These are phyloP conservation scores for Citrullus amarus DNA, from an alignment of 306 rosid species.

Conservation along the genomic window DNA sequence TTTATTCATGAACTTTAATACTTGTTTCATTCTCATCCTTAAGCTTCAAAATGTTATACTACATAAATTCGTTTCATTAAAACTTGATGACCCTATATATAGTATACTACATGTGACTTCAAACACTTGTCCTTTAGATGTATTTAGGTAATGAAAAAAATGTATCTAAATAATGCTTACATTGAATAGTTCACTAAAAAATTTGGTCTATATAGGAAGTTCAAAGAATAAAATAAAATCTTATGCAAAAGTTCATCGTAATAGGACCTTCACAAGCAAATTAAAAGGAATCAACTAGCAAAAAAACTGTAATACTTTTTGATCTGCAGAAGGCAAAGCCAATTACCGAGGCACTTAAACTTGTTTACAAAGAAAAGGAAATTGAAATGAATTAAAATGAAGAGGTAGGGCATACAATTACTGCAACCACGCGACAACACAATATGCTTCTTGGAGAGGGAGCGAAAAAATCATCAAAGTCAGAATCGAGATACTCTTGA, in stretches of 20 bases:
- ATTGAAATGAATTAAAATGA: neutral
- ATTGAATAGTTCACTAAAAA: too few species aligned
- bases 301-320: neutral
- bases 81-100: neutral
- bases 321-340: neutral
- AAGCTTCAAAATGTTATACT: neutral
- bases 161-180: neutral
- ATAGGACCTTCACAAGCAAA: neutral
- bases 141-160: neutral
- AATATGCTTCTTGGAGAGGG: constrained; percentile 37
- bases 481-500: constrained; percentile 29
- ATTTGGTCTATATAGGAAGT: neutral
- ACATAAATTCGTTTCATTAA: neutral
- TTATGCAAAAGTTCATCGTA: neutral
- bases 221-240: neutral
- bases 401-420: constrained; percentile 34
- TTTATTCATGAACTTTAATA: neutral
- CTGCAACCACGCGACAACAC: constrained; percentile 53
- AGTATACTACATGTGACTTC: neutral
- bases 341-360: neutral
- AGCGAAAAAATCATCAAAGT: constrained; percentile 32
- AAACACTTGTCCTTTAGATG: neutral
- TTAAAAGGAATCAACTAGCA: neutral
- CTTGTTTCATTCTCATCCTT: neutral
- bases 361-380: neutral